Percentiles rank a stretch among this genome's conserved stretches.
These are phyloP conservation scores for Phalaenopsis hybrid DNA, from an alignment of 116 monocot genomes.

Conservation along the genomic window DNA sequence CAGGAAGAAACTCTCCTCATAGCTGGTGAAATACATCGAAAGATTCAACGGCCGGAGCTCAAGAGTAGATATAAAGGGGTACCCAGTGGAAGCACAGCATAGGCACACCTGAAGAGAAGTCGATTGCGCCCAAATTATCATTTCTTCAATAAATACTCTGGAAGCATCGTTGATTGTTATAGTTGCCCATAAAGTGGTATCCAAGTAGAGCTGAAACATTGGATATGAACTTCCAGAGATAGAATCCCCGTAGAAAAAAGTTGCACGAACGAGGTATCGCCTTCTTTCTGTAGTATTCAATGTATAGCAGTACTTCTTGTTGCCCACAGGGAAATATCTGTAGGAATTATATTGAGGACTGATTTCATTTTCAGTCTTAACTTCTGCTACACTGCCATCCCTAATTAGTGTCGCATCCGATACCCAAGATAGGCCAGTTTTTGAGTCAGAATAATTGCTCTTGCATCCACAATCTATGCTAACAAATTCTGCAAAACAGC, in stretches of 20 bases:
- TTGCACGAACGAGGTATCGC: slow-evolving; percentile 35
- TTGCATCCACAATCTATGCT: slow-evolving; percentile 42
- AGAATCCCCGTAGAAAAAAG: slow-evolving; percentile 41
- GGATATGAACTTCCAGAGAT: slow-evolving; percentile 24
- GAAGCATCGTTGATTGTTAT: slow-evolving; percentile 29
- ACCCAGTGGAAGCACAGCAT: slow-evolving; percentile 31
- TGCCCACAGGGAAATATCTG: slow-evolving; percentile 35
- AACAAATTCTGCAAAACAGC: slow-evolving; percentile 32
- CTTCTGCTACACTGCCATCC: slow-evolving; percentile 19
- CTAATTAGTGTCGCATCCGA: slow-evolving; percentile 25
- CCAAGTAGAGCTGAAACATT: slow-evolving; percentile 32
- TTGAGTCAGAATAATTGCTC: slow-evolving; percentile 29
- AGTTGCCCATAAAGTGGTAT: slow-evolving; percentile 32
- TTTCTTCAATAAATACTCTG: slow-evolving; percentile 24
- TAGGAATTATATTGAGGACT: slow-evolving; percentile 22
- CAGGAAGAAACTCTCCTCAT: slow-evolving; percentile 36
- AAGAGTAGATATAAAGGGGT: slow-evolving; percentile 41
- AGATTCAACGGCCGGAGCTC: slow-evolving; percentile 34
- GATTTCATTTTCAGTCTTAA: slow-evolving; percentile 6
- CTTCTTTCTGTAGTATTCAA: slow-evolving; percentile 24
- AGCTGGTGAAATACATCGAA: slow-evolving; percentile 37
- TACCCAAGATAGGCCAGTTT: slow-evolving; percentile 28
- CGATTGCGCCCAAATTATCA: slow-evolving; percentile 34
- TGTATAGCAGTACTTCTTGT: slow-evolving; percentile 42
- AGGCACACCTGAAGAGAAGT: slow-evolving; percentile 30